Percentiles rank a stretch among this genome's conserved stretches.
phyloP scores from a whole-genome alignment of 75 land plant species.

The Cunninghamia lanceolata region DNA sequence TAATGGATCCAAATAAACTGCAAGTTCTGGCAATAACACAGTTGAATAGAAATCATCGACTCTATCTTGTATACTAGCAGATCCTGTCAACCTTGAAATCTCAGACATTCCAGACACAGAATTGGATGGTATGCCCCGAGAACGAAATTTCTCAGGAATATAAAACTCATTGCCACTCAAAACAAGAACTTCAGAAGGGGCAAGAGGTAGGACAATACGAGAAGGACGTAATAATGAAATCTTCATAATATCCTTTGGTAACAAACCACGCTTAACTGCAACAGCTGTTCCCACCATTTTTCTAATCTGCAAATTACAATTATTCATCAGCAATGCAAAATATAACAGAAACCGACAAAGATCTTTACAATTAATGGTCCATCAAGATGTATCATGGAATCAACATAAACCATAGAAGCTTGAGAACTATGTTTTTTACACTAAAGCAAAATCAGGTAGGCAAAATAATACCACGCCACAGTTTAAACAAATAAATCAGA shows the following conservation, averaged over 20 bases:
- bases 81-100: slow-evolving; percentile 42
- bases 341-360: not conserved
- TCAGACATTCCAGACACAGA: slow-evolving; percentile 26
- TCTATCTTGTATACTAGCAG: slow-evolving; percentile 37
- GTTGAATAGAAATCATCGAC: slow-evolving; percentile 49
- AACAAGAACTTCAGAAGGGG: slow-evolving; percentile 87
- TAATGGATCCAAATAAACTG: slow-evolving; percentile 45
- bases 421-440: not conserved
- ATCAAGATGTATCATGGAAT: not conserved
- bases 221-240: slow-evolving; percentile 71
- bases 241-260: slow-evolving; percentile 71
- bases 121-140: not conserved
- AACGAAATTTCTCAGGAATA: slow-evolving; percentile 17
- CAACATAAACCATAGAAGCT: not conserved
- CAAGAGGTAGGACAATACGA: slow-evolving; percentile 79
- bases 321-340: not conserved
- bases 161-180: slow-evolving; percentile 65
- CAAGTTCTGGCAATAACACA: slow-evolving; percentile 43
- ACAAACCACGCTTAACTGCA: slow-evolving; percentile 72
- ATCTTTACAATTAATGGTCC: not conserved
- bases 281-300: slow-evolving; percentile 99
- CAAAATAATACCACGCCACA: not conserved
- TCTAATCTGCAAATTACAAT: slow-evolving; percentile 65
- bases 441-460: not conserved
- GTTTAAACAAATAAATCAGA: not conserved